Evolutionary conservation across 768 basidiomycete species (phyloP).

Genomic region (Steccherinum ochraceum): DNA sequence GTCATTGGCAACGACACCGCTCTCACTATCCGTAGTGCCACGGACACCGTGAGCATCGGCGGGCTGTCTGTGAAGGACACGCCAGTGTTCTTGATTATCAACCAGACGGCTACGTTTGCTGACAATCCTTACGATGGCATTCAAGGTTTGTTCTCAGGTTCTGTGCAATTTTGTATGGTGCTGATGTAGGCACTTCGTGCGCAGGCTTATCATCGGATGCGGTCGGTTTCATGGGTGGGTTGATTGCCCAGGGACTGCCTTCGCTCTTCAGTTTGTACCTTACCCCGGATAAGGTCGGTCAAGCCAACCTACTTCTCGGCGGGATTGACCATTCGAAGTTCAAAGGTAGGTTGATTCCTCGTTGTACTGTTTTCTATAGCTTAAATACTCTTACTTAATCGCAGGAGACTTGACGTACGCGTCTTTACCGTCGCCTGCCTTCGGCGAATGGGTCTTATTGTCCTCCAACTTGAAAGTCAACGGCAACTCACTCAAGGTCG

Average conservation of each 20-base stretch:
- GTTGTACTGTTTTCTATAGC: neutral
- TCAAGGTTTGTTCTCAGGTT: conserved; percentile 28
- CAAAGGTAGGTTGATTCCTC: conserved; percentile 25
- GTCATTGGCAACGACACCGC: conserved; percentile 38
- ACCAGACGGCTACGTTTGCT: conserved; percentile 43
- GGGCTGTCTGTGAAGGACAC: conserved; percentile 32
- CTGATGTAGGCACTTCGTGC: too few species aligned
- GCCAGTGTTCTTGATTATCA: conserved; percentile 40
- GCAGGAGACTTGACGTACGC: conserved; percentile 4
- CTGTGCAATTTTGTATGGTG: too few species aligned
- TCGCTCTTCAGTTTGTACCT: conserved; percentile 43
- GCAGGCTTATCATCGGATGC: conserved; percentile 43
- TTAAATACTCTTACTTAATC: neutral
- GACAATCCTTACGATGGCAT: conserved; percentile 51
- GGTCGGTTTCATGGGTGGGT: conserved; percentile 40
- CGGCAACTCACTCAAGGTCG: conserved; percentile 36
- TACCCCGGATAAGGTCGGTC: conserved; percentile 33
- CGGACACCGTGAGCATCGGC: conserved; percentile 43
- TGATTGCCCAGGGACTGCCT: conserved; percentile 40
- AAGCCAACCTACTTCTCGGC: conserved; percentile 46
- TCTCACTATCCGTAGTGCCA: conserved; percentile 35
- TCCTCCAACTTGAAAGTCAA: conserved; percentile 44
- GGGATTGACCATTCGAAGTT: conserved; percentile 46
- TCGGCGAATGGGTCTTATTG: conserved; percentile 33
- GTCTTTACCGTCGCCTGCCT: neutral